Evolutionary conservation across 2,329 filamentous ascomycete genomes (phyloP).

Genomic region (Colletotrichum costaricense): DNA sequence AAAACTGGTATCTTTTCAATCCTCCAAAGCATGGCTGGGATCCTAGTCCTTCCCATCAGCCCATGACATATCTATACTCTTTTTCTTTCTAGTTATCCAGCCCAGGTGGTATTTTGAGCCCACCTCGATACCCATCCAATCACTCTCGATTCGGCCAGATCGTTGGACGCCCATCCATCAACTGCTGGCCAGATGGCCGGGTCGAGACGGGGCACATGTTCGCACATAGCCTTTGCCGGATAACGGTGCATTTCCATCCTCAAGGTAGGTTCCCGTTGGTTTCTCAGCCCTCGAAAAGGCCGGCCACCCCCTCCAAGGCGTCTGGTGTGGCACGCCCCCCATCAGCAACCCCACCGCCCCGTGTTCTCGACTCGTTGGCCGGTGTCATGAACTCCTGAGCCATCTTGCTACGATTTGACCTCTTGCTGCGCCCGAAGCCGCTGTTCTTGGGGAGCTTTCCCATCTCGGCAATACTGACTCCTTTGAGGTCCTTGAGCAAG

Average conservation of each 20-base stretch:
- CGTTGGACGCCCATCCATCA: background rate
- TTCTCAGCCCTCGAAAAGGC: constrained; percentile 57
- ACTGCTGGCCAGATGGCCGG: background rate
- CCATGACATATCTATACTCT: constrained; percentile 6
- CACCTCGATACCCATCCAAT: background rate
- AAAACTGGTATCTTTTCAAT: constrained; percentile 25
- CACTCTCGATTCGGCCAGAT: background rate
- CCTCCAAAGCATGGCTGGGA: background rate
- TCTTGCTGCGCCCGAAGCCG: constrained; percentile 55
- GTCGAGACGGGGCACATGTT: background rate
- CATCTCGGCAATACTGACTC: constrained; percentile 92
- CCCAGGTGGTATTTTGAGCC: background rate
- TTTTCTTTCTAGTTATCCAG: background rate
- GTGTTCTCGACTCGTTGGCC: constrained; percentile 42
- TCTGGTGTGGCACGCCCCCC: constrained; percentile 57
- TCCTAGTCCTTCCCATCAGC: background rate
- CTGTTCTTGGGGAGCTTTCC: constrained; percentile 78
- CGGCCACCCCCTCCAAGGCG: constrained; percentile 65
- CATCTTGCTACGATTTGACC: constrained; percentile 66
- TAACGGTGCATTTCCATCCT: background rate
- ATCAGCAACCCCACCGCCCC: constrained; percentile 41
- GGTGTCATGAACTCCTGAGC: constrained; percentile 74
- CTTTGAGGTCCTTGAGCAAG: constrained; percentile 85
- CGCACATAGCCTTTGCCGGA: background rate
- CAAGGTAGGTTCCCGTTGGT: background rate